These are phyloP conservation scores for Gynostemma pentaphyllum DNA, from an alignment of 306 rosid species.

Conservation along the genomic window DNA sequence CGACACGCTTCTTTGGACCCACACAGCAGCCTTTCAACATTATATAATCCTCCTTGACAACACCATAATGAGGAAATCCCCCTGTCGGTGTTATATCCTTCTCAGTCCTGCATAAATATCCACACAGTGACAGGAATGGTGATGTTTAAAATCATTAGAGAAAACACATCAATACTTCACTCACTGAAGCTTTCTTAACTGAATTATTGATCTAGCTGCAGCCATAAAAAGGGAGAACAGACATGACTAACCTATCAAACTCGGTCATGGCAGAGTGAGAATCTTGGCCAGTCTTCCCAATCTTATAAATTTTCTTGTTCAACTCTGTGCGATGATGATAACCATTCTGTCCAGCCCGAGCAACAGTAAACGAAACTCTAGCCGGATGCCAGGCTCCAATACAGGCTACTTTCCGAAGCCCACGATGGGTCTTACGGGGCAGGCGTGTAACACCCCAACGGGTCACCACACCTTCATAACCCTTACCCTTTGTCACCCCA, in stretches of 20 bases:
- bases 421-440: conserved; percentile 83
- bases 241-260: conserved; percentile 23
- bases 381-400: conserved; percentile 97
- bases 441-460: conserved; percentile 89
- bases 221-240: background rate
- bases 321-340: conserved; percentile 69
- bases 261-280: conserved; percentile 28
- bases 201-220: background rate
- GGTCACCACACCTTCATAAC: conserved; percentile 78
- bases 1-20: conserved; percentile 66
- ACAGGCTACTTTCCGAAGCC: conserved; percentile 72
- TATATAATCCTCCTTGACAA: conserved; percentile 50
- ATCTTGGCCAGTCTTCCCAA: conserved; percentile 28
- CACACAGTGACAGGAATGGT: background rate
- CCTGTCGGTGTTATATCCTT: conserved; percentile 75
- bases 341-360: conserved; percentile 86
- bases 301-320: conserved; percentile 40
- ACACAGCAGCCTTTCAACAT: conserved; percentile 55
- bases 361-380: conserved; percentile 76
- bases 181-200: background rate
- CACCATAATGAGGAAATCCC: conserved; percentile 73
- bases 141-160: background rate
- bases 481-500: conserved; percentile 79
- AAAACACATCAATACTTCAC: background rate
- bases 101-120: conserved; percentile 41